A percentile compares a stretch with the other conserved stretches of the same genome.
Conservation (phyloP, 2,329 filamentous ascomycete species). For the Leptodontidium sp. region DNA sequence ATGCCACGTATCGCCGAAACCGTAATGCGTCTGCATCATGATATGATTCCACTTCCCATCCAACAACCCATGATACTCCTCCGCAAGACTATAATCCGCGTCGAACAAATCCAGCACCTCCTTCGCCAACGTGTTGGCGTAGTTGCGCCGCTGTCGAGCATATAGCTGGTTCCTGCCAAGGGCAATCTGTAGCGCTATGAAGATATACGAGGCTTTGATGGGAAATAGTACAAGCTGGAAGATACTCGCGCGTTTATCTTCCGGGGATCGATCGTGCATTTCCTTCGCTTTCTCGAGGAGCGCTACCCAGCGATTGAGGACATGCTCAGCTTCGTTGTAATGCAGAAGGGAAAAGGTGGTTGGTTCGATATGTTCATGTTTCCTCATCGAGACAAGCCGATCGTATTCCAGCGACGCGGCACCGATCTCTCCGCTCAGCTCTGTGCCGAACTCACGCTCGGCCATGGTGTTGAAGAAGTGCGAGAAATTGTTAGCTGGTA, state of each 20-base stretch:
- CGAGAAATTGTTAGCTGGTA: conserved; percentile 59
- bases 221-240: conserved; percentile 69
- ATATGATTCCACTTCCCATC: conserved; percentile 68
- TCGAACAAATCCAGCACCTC: conserved; percentile 60
- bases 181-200: conserved; percentile 58
- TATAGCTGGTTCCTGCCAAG: conserved; percentile 61
- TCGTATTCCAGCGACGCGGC: conserved; percentile 61
- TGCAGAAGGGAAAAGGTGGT: conserved; percentile 66
- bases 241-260: conserved; percentile 61
- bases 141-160: conserved; percentile 61
- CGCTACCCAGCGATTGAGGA: conserved; percentile 60
- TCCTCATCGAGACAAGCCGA: conserved; percentile 60
- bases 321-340: conserved; percentile 66
- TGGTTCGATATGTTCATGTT: conserved; percentile 67
- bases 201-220: conserved; percentile 61
- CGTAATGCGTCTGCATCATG: conserved; percentile 63
- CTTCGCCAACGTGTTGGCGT: conserved; percentile 60
- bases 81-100: conserved; percentile 62
- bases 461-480: conserved; percentile 64
- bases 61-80: conserved; percentile 61
- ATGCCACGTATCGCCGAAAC: conserved; percentile 66
- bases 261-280: conserved; percentile 60
- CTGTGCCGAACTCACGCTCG: conserved; percentile 60
- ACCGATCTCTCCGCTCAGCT: conserved; percentile 56
- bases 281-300: conserved; percentile 60